Base-by-base conservation (phyloP, 306 rosid genomes). In the Dalbergia cultrata region DNA sequence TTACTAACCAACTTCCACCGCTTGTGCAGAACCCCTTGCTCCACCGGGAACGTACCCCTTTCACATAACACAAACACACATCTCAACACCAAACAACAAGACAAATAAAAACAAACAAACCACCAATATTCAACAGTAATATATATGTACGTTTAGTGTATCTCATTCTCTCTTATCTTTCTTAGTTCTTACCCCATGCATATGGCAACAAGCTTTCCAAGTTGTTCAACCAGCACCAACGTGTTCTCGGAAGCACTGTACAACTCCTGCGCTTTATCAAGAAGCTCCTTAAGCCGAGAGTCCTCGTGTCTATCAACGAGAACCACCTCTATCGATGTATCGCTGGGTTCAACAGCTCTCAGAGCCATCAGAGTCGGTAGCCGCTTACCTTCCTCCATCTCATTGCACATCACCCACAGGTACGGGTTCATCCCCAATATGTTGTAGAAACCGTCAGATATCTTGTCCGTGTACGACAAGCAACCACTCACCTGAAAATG, bases 401-500 rank as follows among this genome's bases (percentile, higher is more conserved):
- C 89, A 76, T 93, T 96, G 88, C 98, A 96, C 97, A 96, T 89
- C 71, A 88, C 80, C 99, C 99, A 96, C 41, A 93, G 74, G 82
- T 96, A 89, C 5, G 99, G 99, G 80, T 96, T 96, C 97, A 96
- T 93, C 35, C 99, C 99, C 92, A 92, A 74, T 57, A 96, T 96
- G 89, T 88, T 96, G 66, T 93, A 96, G 81, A 96, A 96, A 43
- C 99, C 98, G 13, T 96, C 99, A 0, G 92, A 89, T 80, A 96
- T 96, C 87, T 96, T 92, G 70, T 93, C 98, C 12, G 90, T 83
- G 89, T 96, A 96, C 57, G 99, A 96, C 86, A 96, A 91, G 83
- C 98, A 89, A 41, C 99, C 99, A 67, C 90, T 96, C 50, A 92
- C 97, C 98, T 96, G 92, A 74, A 72, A 86, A 82, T 37, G 64